phyloP scores from a whole-genome alignment of 140 eudicot genomes.

The Flaveria floridana region DNA sequence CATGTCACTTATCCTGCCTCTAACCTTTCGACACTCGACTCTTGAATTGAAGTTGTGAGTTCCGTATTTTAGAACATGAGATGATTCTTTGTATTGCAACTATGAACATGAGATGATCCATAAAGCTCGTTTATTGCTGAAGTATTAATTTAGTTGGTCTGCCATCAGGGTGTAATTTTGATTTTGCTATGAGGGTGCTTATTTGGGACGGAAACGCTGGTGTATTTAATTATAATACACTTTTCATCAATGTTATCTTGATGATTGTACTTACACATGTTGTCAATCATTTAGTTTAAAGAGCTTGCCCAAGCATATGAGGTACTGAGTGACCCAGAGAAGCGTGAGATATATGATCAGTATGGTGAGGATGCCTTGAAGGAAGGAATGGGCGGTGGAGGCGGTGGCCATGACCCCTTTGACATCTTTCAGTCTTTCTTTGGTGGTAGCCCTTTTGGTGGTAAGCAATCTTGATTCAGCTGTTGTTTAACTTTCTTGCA shows the following conservation, averaged over 20 bases:
- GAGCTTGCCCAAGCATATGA: constrained; percentile 81
- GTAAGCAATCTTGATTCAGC: constrained; percentile 12
- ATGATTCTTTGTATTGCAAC: background rate
- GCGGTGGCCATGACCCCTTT: constrained; percentile 76
- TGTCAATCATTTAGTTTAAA: constrained; percentile 47
- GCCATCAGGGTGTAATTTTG: background rate
- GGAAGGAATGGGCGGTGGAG: constrained; percentile 83
- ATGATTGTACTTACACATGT: background rate
- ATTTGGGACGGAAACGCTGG: background rate
- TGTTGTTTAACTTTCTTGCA: background rate
- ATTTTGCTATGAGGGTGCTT: background rate
- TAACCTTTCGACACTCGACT: no score
- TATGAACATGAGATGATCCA: background rate
- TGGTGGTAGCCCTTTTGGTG: constrained; percentile 78
- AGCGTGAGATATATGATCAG: constrained; percentile 71
- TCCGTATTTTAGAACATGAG: background rate
- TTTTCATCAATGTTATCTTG: no score
- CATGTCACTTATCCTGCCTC: no score
- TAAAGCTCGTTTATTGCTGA: background rate
- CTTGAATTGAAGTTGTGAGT: background rate
- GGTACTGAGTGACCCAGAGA: constrained; percentile 69
- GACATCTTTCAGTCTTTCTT: constrained; percentile 91
- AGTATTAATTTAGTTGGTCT: background rate
- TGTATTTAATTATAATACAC: background rate
- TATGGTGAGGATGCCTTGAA: constrained; percentile 82